Percentiles rank a stretch among this genome's conserved stretches.
Conservation (phyloP, 2,329 filamentous ascomycete species). For the Arthroderma sp. region DNA sequence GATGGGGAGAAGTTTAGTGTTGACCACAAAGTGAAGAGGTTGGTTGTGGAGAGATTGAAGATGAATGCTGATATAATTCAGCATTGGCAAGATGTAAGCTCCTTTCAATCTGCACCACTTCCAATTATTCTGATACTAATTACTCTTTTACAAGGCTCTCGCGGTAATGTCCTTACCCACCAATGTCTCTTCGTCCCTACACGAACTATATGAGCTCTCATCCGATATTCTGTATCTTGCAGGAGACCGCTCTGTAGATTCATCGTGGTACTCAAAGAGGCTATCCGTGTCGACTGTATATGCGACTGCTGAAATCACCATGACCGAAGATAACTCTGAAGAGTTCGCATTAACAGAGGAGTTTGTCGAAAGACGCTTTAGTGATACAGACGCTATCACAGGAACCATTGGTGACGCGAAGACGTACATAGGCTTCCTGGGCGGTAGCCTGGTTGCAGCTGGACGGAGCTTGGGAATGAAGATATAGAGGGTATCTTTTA, state of each 20-base stretch:
- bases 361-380: conserved; percentile 65
- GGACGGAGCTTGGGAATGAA: conserved; percentile 77
- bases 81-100: conserved; percentile 72
- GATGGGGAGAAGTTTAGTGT: conserved; percentile 34
- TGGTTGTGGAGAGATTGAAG: conserved; percentile 66
- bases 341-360: conserved; percentile 65
- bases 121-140: background rate
- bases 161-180: conserved; percentile 79
- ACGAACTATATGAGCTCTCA: conserved; percentile 67
- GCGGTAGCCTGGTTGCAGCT: conserved; percentile 64
- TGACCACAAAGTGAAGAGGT: conserved; percentile 52
- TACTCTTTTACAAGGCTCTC: conserved; percentile 49
- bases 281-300: conserved; percentile 54
- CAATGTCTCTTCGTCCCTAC: conserved; percentile 62
- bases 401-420: conserved; percentile 51
- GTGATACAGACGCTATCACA: conserved; percentile 54
- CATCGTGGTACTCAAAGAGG: conserved; percentile 73
- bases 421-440: conserved; percentile 74
- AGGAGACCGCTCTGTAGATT: conserved; percentile 69
- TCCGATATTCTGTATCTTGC: conserved; percentile 88
- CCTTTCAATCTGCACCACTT: conserved; percentile 1
- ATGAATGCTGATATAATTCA: conserved; percentile 61
- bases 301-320: conserved; percentile 74
- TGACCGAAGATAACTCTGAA: conserved; percentile 73
- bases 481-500: conserved; percentile 33